Evolutionary conservation across 1,284 basidiomycete species (phyloP).

Genomic region (Leccinum cinnamomeum): DNA sequence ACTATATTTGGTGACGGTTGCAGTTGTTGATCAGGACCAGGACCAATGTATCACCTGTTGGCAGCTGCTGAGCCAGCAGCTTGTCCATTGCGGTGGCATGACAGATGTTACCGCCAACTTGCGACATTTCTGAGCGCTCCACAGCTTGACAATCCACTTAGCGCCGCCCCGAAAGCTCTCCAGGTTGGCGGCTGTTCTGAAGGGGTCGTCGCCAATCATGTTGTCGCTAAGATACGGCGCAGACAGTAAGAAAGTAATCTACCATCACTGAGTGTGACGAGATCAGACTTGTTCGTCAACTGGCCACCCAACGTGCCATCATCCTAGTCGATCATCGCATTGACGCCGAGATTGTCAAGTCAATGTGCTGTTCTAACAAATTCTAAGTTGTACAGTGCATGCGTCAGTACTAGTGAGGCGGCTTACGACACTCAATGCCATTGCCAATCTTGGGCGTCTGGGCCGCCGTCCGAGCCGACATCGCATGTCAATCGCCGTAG

Average conservation of each 20-base stretch:
- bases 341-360: not conserved
- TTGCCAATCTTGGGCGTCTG: constrained; percentile 19
- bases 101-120: not conserved
- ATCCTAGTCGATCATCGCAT: constrained; percentile 1
- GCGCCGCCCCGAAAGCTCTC: not conserved
- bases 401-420: not conserved
- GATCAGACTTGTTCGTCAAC: not conserved
- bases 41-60: not conserved
- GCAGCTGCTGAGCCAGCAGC: not conserved
- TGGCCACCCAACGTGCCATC: not conserved
- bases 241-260: not conserved
- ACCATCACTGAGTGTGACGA: not conserved
- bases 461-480: not conserved
- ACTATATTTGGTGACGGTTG: constrained; percentile 1
- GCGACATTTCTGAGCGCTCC: not conserved
- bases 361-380: not conserved
- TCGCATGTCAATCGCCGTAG: constrained; percentile 8
- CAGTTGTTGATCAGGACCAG: not conserved
- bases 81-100: not conserved
- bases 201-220: not conserved
- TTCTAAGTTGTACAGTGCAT: not conserved
- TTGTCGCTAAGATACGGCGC: not conserved
- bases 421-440: constrained; percentile 5
- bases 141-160: not conserved
- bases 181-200: not conserved